Percentiles rank a stretch among this genome's conserved stretches.
phyloP scores from a whole-genome alignment of 169 alveolate genomes.

The Ophryocystis elektroscirrha region DNA sequence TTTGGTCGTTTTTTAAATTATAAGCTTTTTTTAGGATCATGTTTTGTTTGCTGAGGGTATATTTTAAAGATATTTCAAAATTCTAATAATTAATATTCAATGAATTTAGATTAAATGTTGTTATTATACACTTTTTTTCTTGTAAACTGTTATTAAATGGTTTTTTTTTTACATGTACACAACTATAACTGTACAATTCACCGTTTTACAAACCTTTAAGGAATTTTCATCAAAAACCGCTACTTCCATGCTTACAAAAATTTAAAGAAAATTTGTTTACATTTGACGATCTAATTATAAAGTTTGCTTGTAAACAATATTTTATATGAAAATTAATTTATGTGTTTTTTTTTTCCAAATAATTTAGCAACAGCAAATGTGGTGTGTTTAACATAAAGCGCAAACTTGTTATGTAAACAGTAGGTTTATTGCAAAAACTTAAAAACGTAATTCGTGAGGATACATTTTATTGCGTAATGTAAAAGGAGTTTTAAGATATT shows the following conservation, averaged over 20 bases:
- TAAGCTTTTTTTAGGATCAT: no score
- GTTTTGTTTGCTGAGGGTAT: no score
- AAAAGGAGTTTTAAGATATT: constrained; percentile 59
- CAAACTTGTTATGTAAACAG: not conserved
- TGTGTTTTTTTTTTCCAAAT: not conserved
- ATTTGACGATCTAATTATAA: not conserved
- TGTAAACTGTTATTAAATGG: not conserved
- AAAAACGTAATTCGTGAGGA: constrained; percentile 67
- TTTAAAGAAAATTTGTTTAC: not conserved
- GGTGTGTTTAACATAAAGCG: not conserved
- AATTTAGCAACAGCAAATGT: not conserved
- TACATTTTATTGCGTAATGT: constrained; percentile 60
- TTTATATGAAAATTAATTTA: not conserved
- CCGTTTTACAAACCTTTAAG: not conserved
- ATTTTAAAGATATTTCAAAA: no score
- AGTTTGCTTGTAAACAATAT: not conserved
- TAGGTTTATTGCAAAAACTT: constrained; percentile 7
- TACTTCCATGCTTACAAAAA: not conserved
- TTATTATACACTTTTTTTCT: no score
- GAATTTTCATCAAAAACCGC: not conserved
- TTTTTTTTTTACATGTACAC: not conserved
- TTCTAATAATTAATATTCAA: no score
- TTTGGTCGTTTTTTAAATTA: no score
- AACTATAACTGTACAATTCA: not conserved
- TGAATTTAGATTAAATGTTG: no score